Evolutionary conservation across 2,329 filamentous ascomycete species (phyloP).

Genomic region (Phialophora chinensis): DNA sequence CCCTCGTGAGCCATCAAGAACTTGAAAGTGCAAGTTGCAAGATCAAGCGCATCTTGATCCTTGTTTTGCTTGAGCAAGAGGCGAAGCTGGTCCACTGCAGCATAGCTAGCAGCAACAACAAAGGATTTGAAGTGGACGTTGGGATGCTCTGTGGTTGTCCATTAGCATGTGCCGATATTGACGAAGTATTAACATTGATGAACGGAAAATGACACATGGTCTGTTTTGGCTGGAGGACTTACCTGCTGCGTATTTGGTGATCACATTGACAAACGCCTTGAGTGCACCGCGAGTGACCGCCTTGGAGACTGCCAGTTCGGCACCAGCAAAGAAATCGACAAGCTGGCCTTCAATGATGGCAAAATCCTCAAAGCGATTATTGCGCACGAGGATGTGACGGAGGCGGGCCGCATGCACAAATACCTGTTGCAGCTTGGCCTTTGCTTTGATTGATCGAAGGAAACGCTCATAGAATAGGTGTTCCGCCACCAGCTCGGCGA

Average conservation of each 20-base stretch:
- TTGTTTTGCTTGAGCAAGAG: conserved; percentile 21
- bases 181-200: neutral
- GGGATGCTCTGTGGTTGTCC: conserved; percentile 39
- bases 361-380: conserved; percentile 43
- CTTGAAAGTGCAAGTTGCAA: conserved; percentile 36
- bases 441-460: conserved; percentile 43
- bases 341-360: conserved; percentile 44
- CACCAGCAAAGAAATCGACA: conserved; percentile 45
- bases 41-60: conserved; percentile 27
- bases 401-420: conserved; percentile 44
- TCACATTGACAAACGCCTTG: conserved; percentile 36
- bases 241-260: conserved; percentile 39
- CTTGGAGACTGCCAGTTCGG: conserved; percentile 36
- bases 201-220: neutral
- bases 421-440: conserved; percentile 44
- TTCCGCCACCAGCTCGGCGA: conserved; percentile 53
- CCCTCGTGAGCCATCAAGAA: conserved; percentile 32
- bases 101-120: conserved; percentile 21
- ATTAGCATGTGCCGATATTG: neutral
- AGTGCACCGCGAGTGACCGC: conserved; percentile 39
- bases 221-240: neutral
- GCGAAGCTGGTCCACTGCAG: conserved; percentile 23
- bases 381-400: conserved; percentile 42
- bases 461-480: conserved; percentile 51
- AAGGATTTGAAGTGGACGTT: conserved; percentile 27